Conservation (phyloP, 1,139 yeast species). For the Debaryomyces subglobosus region DNA sequence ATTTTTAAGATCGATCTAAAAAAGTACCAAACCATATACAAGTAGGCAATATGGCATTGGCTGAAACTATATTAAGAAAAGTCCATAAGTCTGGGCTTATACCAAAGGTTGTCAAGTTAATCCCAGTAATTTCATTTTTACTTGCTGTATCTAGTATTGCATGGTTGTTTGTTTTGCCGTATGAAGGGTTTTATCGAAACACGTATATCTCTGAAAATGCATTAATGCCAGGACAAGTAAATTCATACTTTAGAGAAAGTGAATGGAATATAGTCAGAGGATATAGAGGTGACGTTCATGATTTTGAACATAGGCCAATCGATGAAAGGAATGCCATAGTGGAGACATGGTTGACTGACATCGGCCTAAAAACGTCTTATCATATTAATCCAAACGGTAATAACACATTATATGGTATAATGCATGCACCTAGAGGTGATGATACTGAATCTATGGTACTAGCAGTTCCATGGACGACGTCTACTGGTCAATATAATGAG, state of each 20-base stretch:
- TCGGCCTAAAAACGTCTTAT: conserved; percentile 71
- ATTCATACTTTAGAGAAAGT: conserved; percentile 87
- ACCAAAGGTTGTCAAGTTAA: conserved; percentile 54
- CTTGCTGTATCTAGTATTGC: conserved; percentile 61
- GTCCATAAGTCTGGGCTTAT: conserved; percentile 61
- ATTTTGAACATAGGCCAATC: conserved; percentile 35
- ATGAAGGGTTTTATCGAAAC: conserved; percentile 77
- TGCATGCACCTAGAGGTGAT: conserved; percentile 94
- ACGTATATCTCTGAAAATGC: conserved; percentile 97
- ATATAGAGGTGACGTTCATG: conserved; percentile 61
- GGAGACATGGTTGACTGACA: conserved; percentile 63
- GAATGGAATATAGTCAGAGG: conserved; percentile 95
- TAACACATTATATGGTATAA: conserved; percentile 73
- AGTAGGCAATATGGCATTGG: conserved; percentile 52
- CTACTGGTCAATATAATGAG: conserved; percentile 62
- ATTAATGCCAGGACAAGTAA: conserved; percentile 93
- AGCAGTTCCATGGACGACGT: conserved; percentile 80
- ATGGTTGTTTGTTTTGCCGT: conserved; percentile 74
- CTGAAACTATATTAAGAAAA: conserved; percentile 55
- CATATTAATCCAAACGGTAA: conserved; percentile 33
- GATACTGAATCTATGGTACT: conserved; percentile 95
- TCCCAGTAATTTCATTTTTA: conserved; percentile 67
- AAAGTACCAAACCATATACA: neutral
- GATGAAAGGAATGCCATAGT: conserved; percentile 49
- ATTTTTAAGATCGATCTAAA: conserved; percentile 1